Conservation (phyloP, 768 basidiomycete genomes). For the Boletus tomentosulus region DNA sequence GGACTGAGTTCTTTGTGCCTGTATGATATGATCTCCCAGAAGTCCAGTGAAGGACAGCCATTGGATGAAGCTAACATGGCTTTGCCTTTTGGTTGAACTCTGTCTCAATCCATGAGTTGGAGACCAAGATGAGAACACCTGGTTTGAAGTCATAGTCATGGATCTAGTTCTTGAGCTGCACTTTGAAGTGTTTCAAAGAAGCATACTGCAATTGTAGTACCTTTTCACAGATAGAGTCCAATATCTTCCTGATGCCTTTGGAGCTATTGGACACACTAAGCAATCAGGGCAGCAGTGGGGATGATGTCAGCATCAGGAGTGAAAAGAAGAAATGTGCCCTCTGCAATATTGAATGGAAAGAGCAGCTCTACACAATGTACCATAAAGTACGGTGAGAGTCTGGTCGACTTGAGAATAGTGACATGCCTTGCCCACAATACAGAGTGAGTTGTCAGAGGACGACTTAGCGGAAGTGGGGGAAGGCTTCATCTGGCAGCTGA, state of each 20-base stretch:
- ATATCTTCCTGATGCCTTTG: not conserved
- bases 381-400: too few relatives aligned
- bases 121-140: not conserved
- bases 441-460: too few relatives aligned
- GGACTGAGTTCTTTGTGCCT: not conserved
- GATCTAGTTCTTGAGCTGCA: not conserved
- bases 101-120: not conserved
- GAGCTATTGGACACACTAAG: not conserved
- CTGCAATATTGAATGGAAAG: not conserved
- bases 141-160: not conserved
- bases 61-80: conserved; percentile 24
- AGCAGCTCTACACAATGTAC: not conserved
- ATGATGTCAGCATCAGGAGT: not conserved
- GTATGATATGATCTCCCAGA: conserved; percentile 18
- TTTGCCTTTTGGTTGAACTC: conserved; percentile 22
- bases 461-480: too few relatives aligned
- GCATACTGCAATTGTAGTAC: not conserved
- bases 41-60: conserved; percentile 20
- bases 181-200: not conserved
- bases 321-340: not conserved
- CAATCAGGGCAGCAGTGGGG: not conserved
- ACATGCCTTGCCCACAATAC: too few relatives aligned
- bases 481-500: too few relatives aligned
- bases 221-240: accelerated
- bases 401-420: too few relatives aligned